Conservation (phyloP, 2,329 filamentous ascomycete genomes). For the Ciborinia camelliae region DNA sequence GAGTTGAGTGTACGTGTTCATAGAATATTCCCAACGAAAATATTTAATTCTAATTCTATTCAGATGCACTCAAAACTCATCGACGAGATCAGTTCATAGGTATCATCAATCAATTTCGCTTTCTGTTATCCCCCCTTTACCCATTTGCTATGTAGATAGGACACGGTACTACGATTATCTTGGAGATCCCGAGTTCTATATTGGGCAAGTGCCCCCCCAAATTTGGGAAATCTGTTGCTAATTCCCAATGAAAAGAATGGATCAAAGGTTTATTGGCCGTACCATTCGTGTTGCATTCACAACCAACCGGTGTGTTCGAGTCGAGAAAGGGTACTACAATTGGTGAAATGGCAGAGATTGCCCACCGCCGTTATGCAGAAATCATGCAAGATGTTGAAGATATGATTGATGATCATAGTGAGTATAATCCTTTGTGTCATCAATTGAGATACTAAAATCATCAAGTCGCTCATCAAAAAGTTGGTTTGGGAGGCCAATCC, state of each 20-base stretch:
- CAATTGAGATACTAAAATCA: constrained; percentile 3
- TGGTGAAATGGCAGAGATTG: constrained; percentile 70
- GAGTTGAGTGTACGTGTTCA: constrained; percentile 66
- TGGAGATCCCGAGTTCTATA: neutral
- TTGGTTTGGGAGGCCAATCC: constrained; percentile 65
- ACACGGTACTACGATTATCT: neutral
- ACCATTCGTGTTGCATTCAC: constrained; percentile 93
- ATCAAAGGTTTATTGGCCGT: constrained; percentile 93
- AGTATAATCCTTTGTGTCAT: constrained; percentile 27
- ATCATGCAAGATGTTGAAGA: constrained; percentile 92
- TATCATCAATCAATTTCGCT: constrained; percentile 37
- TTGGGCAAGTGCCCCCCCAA: neutral
- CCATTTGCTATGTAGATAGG: neutral
- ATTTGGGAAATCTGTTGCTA: neutral
- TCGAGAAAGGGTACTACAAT: constrained; percentile 60
- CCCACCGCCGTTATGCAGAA: constrained; percentile 86
- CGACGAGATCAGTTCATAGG: constrained; percentile 85
- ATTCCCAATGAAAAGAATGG: constrained; percentile 63
- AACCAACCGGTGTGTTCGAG: constrained; percentile 84
- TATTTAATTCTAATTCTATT: constrained; percentile 4
- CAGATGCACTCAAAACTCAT: constrained; percentile 75
- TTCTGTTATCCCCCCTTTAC: neutral
- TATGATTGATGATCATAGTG: constrained; percentile 90
- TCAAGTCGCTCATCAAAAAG: constrained; percentile 68
- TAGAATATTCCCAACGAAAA: constrained; percentile 1